Percentiles rank a stretch among this genome's conserved stretches.
Evolutionary conservation across 495 filamentous ascomycete genomes (phyloP).

Genomic region (Coniosporium apollinis): DNA sequence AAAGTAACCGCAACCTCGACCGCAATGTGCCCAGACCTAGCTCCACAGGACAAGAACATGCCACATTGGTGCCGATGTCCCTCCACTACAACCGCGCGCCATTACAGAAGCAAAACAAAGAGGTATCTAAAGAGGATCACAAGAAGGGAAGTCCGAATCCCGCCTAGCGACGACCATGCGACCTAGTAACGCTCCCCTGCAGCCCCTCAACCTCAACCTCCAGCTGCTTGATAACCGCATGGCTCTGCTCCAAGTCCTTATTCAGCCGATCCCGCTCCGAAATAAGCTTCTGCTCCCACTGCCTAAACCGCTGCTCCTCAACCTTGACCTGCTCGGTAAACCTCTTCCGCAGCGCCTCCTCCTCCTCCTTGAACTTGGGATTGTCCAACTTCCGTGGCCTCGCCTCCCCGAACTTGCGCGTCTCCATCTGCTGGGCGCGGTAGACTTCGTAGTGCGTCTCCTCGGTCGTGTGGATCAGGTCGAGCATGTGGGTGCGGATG

Average conservation of each 20-base stretch:
- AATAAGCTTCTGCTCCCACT: conserved; percentile 99
- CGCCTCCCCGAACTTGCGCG: conserved; percentile 95
- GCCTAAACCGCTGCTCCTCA: conserved; percentile 93
- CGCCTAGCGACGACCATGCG: conserved; percentile 91
- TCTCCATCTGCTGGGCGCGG: conserved; percentile 98
- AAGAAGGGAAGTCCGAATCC: too few relatives aligned
- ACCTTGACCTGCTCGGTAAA: conserved; percentile 99
- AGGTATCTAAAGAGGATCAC: too few relatives aligned
- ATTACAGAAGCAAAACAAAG: too few relatives aligned
- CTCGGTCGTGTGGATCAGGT: conserved; percentile 98
- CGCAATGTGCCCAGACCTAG: too few relatives aligned
- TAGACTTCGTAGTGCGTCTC: conserved; percentile 98
- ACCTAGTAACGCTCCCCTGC: conserved; percentile 83
- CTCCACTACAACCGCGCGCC: too few relatives aligned
- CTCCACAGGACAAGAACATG: too few relatives aligned
- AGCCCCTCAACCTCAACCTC: conserved; percentile 84
- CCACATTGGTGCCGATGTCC: too few relatives aligned
- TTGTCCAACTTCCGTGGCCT: conserved; percentile 95
- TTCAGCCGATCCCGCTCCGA: conserved; percentile 94
- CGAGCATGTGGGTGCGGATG: conserved; percentile 99
- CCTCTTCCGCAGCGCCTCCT: conserved; percentile 91
- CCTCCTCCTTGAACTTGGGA: conserved; percentile 99
- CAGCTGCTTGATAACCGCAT: conserved; percentile 89
- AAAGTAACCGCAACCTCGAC: too few relatives aligned
- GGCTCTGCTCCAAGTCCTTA: conserved; percentile 95